These are phyloP conservation scores for Russula sp. DNA, from an alignment of 768 basidiomycete species.

Conservation along the genomic window DNA sequence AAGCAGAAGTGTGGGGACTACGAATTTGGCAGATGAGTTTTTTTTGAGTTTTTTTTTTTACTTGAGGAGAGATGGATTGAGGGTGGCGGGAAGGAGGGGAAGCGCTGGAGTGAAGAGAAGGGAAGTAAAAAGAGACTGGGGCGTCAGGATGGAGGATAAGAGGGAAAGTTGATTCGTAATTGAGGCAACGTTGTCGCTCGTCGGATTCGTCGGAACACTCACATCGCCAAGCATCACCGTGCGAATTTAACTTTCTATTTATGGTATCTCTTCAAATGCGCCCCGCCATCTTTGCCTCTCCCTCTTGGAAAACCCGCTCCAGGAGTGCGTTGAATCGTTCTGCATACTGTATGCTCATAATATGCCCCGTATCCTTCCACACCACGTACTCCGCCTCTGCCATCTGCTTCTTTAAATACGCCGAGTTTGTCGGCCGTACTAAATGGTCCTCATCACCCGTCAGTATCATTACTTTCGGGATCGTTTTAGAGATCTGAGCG, in stretches of 20 bases:
- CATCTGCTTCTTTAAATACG: constrained; percentile 55
- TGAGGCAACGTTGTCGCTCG: constrained; percentile 27
- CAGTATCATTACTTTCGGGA: constrained; percentile 66
- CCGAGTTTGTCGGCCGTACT: constrained; percentile 51
- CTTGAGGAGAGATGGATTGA: background rate
- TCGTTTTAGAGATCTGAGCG: constrained; percentile 41
- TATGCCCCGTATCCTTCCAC: constrained; percentile 67
- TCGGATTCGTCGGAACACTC: constrained; percentile 16
- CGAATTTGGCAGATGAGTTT: constrained; percentile 9
- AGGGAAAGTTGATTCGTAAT: constrained; percentile 16
- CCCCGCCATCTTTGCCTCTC: constrained; percentile 6
- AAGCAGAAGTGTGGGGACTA: constrained; percentile 14
- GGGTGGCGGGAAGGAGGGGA: background rate
- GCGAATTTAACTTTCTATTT: constrained; percentile 13
- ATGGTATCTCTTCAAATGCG: background rate
- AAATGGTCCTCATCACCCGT: constrained; percentile 67
- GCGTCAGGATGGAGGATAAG: constrained; percentile 1
- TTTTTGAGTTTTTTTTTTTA: constrained; percentile 9
- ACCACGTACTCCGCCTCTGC: constrained; percentile 50
- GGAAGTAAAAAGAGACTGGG: constrained; percentile 6
- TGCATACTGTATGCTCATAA: constrained; percentile 48
- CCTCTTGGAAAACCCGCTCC: constrained; percentile 50
- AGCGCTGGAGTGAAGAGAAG: constrained; percentile 3
- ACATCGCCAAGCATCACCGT: constrained; percentile 24
- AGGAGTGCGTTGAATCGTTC: constrained; percentile 54